Conservation (phyloP, 441 rosid genomes). For the Pelargonium myrrhifolium region DNA sequence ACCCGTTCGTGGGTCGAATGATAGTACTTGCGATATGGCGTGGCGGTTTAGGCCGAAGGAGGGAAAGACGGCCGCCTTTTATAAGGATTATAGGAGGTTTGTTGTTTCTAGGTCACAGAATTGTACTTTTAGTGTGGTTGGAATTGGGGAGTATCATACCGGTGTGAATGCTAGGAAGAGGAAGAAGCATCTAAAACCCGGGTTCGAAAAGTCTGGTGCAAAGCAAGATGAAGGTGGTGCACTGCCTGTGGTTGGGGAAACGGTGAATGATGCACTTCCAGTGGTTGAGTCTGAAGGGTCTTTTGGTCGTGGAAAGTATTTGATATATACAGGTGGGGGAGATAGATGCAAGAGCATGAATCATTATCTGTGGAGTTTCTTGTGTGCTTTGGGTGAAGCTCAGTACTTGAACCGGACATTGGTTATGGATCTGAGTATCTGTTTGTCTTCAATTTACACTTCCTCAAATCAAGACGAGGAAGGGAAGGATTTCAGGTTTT, state of each 20-base stretch:
- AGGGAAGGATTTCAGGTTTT: conserved; percentile 82
- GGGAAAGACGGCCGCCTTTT: conserved; percentile 84
- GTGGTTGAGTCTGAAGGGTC: conserved; percentile 54
- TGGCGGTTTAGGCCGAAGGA: conserved; percentile 91
- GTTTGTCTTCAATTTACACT: conserved; percentile 60
- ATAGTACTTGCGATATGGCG: conserved; percentile 75
- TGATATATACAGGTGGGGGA: conserved; percentile 84
- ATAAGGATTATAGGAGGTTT: conserved; percentile 90
- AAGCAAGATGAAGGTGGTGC: conserved; percentile 25
- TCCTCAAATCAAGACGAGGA: conserved; percentile 67
- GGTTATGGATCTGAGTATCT: conserved; percentile 82
- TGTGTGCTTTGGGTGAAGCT: conserved; percentile 93
- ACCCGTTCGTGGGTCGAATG: conserved; percentile 65
- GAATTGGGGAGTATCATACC: conserved; percentile 74
- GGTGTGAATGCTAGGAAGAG: conserved; percentile 68
- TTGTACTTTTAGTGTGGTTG: conserved; percentile 55
- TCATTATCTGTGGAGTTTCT: conserved; percentile 91
- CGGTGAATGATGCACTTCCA: conserved; percentile 80
- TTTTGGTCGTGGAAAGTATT: conserved; percentile 70
- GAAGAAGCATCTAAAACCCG: conserved; percentile 26
- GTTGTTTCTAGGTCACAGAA: conserved; percentile 41
- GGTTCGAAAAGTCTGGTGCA: conserved; percentile 25
- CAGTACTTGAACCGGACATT: conserved; percentile 83
- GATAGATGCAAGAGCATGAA: conserved; percentile 97
- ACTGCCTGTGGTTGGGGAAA: conserved; percentile 39